phyloP scores from a whole-genome alignment of 305 asterid species.

The Solanum hybrid region DNA sequence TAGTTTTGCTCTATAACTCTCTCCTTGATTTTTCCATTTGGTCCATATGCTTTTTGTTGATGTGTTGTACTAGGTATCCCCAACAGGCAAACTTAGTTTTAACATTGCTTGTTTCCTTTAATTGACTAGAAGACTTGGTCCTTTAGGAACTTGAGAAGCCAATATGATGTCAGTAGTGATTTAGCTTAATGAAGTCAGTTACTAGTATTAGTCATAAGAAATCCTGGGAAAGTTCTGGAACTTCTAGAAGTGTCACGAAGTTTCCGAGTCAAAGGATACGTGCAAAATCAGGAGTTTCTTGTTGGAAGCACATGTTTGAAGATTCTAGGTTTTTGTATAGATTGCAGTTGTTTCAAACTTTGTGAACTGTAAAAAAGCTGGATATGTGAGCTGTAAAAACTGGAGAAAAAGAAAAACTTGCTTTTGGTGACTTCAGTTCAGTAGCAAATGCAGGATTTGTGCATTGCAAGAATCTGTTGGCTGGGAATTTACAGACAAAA shows the following conservation, averaged over 20 bases:
- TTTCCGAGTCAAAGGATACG: background rate
- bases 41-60: background rate
- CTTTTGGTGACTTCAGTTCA: background rate
- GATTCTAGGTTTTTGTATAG: background rate
- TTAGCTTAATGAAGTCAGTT: background rate
- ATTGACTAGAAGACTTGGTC: background rate
- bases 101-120: background rate
- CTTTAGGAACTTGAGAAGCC: background rate
- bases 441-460: constrained; percentile 2
- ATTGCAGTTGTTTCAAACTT: background rate
- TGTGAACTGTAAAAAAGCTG: background rate
- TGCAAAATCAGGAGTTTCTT: background rate
- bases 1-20: background rate
- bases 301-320: background rate
- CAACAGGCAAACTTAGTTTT: background rate
- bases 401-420: background rate
- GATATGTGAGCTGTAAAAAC: background rate
- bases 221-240: background rate
- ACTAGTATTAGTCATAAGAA: background rate
- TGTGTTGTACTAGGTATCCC: background rate
- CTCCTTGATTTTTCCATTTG: background rate
- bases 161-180: constrained; percentile 1
- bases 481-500: constrained; percentile 8
- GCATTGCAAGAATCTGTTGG: background rate
- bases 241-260: background rate